These are phyloP conservation scores for Glomus cerebriforme DNA, from an alignment of 192 early-diverging fungal genomes.

Conservation along the genomic window DNA sequence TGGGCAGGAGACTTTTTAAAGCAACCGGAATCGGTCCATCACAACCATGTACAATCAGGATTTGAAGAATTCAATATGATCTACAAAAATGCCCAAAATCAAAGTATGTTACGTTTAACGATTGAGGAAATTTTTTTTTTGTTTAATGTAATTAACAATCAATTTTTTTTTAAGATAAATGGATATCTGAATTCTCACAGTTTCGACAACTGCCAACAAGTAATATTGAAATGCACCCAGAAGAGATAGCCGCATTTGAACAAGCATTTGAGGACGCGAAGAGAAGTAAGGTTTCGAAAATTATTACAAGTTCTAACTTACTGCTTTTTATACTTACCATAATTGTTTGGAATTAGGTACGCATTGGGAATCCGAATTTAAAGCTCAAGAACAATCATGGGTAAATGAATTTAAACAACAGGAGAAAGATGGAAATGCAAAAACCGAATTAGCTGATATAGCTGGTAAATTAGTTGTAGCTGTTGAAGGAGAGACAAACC, in stretches of 20 bases:
- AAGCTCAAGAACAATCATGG: conserved; percentile 51
- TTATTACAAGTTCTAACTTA: neutral
- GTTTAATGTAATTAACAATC: conserved; percentile 1
- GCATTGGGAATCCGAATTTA: conserved; percentile 66
- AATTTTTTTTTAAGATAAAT: conserved; percentile 31
- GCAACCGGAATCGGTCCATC: conserved; percentile 39
- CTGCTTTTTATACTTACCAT: neutral
- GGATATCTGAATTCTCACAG: conserved; percentile 55
- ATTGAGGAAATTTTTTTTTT: neutral
- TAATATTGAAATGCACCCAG: conserved; percentile 31
- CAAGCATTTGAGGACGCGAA: conserved; percentile 66
- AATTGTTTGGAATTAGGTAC: neutral
- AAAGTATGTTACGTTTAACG: neutral
- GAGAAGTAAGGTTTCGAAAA: conserved; percentile 37
- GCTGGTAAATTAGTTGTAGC: conserved; percentile 81
- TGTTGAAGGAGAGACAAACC: conserved; percentile 75
- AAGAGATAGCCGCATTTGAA: conserved; percentile 70
- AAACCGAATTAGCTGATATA: conserved; percentile 77
- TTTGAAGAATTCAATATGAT: conserved; percentile 53
- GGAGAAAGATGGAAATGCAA: conserved; percentile 38
- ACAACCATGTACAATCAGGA: conserved; percentile 29
- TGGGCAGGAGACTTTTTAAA: conserved; percentile 76
- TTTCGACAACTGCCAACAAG: conserved; percentile 21
- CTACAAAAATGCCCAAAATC: conserved; percentile 31
- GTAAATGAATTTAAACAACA: conserved; percentile 58